These are phyloP conservation scores for Paspalum notatum DNA, from an alignment of 176 grass and related monocot genomes.

Conservation along the genomic window DNA sequence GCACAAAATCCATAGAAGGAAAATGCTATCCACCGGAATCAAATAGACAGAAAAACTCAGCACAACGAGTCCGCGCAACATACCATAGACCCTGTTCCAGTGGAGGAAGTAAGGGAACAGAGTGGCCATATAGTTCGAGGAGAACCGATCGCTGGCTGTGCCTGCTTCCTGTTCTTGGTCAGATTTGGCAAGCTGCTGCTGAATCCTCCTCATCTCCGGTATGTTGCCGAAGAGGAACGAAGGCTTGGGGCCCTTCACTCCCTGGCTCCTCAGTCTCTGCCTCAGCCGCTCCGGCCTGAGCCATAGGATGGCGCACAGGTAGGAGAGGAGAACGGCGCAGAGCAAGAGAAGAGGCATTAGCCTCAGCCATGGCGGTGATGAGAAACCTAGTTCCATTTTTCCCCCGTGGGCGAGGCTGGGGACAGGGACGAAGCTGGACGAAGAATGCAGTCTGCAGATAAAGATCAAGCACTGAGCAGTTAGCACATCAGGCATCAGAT, in stretches of 20 bases:
- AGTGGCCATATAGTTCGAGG: slow-evolving; percentile 44
- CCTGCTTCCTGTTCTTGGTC: not conserved
- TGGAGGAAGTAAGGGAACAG: slow-evolving; percentile 70
- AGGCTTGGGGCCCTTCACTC: slow-evolving; percentile 73
- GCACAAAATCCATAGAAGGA: not conserved
- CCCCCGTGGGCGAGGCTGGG: not conserved
- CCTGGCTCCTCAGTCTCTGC: slow-evolving; percentile 63
- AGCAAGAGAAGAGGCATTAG: slow-evolving; percentile 6
- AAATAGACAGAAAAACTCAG: not conserved
- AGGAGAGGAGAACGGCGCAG: slow-evolving; percentile 34
- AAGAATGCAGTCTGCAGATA: not conserved
- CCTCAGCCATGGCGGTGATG: not conserved
- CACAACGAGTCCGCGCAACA: not conserved
- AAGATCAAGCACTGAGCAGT: no score
- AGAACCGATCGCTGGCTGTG: not conserved
- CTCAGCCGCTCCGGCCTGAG: slow-evolving; percentile 57
- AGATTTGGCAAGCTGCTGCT: slow-evolving; percentile 26
- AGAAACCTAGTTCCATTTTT: slow-evolving; percentile 1
- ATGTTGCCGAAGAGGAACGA: slow-evolving; percentile 74
- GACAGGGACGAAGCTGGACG: not conserved
- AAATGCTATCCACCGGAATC: not conserved
- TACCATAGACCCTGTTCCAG: slow-evolving; percentile 76
- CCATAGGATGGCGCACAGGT: slow-evolving; percentile 48
- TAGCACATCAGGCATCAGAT: no score
- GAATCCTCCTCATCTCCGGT: slow-evolving; percentile 65